phyloP scores from a whole-genome alignment of 306 rosid species.

The Cicer cuneatum region DNA sequence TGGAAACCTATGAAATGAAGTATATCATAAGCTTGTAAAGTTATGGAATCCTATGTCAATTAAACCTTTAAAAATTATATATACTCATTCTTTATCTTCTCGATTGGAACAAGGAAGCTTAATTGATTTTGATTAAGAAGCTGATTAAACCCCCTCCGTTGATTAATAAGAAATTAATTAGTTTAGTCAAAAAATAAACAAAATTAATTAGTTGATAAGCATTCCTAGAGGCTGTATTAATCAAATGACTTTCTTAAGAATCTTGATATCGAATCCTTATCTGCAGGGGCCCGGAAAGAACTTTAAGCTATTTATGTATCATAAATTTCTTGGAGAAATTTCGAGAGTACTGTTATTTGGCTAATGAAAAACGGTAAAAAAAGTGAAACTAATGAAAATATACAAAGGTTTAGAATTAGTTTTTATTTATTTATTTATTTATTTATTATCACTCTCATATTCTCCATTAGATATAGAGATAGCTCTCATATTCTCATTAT shows the following conservation, averaged over 20 bases:
- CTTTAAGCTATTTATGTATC: constrained; percentile 10
- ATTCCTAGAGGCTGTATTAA: background rate
- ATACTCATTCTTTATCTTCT: constrained; percentile 26
- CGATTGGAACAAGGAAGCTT: constrained; percentile 29
- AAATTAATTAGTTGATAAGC: background rate
- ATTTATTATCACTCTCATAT: too few relatives aligned
- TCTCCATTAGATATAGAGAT: too few relatives aligned
- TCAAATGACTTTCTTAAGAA: constrained; percentile 14
- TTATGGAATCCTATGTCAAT: constrained; percentile 86
- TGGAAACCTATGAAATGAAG: constrained; percentile 60
- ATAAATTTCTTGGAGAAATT: constrained; percentile 1
- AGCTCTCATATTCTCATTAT: too few relatives aligned
- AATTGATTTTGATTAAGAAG: constrained; percentile 47
- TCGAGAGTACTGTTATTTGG: background rate
- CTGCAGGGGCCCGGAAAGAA: background rate
- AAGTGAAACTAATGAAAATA: too few relatives aligned
- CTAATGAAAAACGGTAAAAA: too few relatives aligned
- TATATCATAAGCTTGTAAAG: constrained; percentile 57
- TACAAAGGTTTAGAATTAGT: too few relatives aligned
- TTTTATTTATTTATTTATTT: too few relatives aligned
- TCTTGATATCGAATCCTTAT: constrained; percentile 23
- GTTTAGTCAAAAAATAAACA: too few relatives aligned
- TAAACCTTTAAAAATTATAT: constrained; percentile 28
- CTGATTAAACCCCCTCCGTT: constrained; percentile 46
- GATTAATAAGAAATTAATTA: background rate